phyloP scores from a whole-genome alignment of 2,329 filamentous ascomycete species.

The Fusarium annulatum region DNA sequence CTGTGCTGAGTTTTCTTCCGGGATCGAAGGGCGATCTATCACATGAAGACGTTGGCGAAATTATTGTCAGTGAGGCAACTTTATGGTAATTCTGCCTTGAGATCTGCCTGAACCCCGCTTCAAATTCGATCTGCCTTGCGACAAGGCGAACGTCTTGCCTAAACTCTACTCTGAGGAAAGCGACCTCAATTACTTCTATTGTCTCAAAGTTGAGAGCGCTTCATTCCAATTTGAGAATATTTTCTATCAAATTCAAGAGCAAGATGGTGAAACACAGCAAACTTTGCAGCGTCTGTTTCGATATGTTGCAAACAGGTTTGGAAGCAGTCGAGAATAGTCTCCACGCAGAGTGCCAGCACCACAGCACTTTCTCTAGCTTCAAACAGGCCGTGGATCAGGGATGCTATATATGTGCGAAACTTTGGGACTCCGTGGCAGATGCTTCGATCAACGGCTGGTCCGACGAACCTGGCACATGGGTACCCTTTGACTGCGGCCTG shows the following conservation, averaged over 20 bases:
- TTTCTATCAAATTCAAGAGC: rapidly evolving
- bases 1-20: too few relatives aligned
- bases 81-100: not conserved
- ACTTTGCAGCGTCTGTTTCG: not conserved
- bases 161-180: not conserved
- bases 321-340: not conserved
- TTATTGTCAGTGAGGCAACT: too few relatives aligned
- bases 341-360: not conserved
- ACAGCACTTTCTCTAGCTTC: not conserved
- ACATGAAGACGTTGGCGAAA: not conserved
- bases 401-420: not conserved
- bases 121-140: not conserved
- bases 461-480: not conserved
- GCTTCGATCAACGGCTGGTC: not conserved
- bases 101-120: not conserved
- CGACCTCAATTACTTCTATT: rapidly evolving
- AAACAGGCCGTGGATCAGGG: not conserved
- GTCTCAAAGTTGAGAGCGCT: rapidly evolving
- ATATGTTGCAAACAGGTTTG: not conserved
- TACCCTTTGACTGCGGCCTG: not conserved
- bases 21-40: too few relatives aligned
- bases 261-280: not conserved
- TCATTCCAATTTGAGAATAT: rapidly evolving
- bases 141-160: not conserved
- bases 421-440: not conserved